These are phyloP conservation scores for Salpingoeca rosetta DNA, from an alignment of 78 protist genomes.

Conservation along the genomic window DNA sequence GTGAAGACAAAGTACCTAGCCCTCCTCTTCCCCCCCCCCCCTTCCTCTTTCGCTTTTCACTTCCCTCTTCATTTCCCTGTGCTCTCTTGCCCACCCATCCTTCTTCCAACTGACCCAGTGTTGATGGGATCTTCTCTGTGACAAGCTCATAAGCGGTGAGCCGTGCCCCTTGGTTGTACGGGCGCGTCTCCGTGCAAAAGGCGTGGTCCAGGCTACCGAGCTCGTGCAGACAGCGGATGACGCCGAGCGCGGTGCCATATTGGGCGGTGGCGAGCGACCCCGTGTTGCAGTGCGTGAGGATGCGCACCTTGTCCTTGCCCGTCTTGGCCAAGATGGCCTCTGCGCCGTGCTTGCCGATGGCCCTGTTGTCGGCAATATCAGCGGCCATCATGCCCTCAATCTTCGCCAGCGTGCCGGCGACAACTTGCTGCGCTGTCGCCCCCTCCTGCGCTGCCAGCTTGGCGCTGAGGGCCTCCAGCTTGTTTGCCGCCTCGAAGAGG, in stretches of 20 bases:
- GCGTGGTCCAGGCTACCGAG: constrained; percentile 12
- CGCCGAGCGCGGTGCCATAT: constrained; percentile 72
- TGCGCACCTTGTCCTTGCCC: background rate
- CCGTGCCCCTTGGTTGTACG: constrained; percentile 57
- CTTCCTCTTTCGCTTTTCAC: too few species aligned
- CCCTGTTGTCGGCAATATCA: constrained; percentile 20
- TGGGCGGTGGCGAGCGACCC: constrained; percentile 63
- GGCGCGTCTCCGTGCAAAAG: constrained; percentile 57
- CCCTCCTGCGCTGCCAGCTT: background rate
- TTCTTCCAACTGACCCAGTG: too few species aligned
- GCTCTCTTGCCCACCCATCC: too few species aligned
- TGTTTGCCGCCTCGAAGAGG: constrained; percentile 32
- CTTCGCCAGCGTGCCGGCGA: background rate
- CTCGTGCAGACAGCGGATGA: constrained; percentile 30
- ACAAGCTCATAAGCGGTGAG: constrained; percentile 53
- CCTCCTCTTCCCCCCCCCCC: too few species aligned
- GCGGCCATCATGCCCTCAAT: constrained; percentile 23
- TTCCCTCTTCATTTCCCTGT: too few species aligned
- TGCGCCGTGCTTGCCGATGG: constrained; percentile 29
- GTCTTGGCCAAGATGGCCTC: constrained; percentile 7
- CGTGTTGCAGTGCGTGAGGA: constrained; percentile 61
- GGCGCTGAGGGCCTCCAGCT: background rate
- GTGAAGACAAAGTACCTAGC: too few species aligned
- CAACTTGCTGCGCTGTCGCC: background rate
- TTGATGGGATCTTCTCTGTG: constrained; percentile 39